These are phyloP conservation scores for Solanum chiquidenum DNA, from an alignment of 257 asterid genomes.

Conservation along the genomic window DNA sequence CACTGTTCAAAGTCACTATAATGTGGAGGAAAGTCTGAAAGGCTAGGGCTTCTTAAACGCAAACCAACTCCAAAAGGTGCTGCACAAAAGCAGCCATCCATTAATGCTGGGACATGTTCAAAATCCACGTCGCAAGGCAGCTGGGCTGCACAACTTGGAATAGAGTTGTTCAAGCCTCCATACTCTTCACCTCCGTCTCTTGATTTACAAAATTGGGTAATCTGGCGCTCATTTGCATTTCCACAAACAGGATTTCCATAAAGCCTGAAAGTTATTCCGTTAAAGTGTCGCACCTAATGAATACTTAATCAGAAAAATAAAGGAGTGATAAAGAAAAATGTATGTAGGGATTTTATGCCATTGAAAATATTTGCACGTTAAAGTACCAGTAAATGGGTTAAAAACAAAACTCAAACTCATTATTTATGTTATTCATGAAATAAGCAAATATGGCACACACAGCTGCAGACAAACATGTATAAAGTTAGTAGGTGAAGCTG, in stretches of 20 bases:
- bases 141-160: slow-evolving; percentile 11
- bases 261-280: slow-evolving; percentile 17
- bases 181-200: slow-evolving; percentile 4
- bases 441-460: background rate
- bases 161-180: slow-evolving; percentile 15
- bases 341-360: background rate
- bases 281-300: background rate
- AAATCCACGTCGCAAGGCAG: slow-evolving; percentile 18
- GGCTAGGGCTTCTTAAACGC: slow-evolving; percentile 44
- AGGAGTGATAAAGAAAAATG: background rate
- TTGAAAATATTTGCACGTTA: background rate
- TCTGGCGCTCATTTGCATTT: slow-evolving; percentile 26
- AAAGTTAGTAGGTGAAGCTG: background rate
- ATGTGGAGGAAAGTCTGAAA: slow-evolving; percentile 28
- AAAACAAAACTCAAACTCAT: background rate
- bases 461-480: background rate
- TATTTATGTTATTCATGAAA: background rate
- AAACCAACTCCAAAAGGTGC: slow-evolving; percentile 47
- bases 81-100: slow-evolving; percentile 29
- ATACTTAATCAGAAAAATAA: background rate
- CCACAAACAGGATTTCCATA: slow-evolving; percentile 35
- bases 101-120: slow-evolving; percentile 27
- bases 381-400: background rate
- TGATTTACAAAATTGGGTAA: slow-evolving; percentile 20
- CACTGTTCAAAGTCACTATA: slow-evolving; percentile 1